phyloP scores from a whole-genome alignment of 2,329 filamentous ascomycete genomes.

The Elsinoe batatas region DNA sequence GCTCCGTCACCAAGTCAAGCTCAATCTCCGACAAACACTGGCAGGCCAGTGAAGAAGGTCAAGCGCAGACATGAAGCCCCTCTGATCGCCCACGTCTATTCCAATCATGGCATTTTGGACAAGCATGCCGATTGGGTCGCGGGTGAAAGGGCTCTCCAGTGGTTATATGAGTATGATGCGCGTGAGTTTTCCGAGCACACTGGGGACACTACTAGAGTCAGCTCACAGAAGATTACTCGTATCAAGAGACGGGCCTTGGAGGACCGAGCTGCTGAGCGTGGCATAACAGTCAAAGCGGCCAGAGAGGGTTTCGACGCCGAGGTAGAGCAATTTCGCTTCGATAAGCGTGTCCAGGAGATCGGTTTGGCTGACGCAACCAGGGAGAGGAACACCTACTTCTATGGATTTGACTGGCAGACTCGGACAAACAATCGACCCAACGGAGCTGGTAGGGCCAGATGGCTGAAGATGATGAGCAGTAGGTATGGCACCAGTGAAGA shows the following conservation, averaged over 20 bases:
- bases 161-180: not conserved
- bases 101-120: not conserved
- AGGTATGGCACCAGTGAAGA: not conserved
- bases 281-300: not conserved
- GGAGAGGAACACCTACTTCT: not conserved
- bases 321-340: not conserved
- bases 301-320: not conserved
- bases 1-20: no score
- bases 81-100: not conserved
- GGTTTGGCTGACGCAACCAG: not conserved
- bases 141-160: not conserved
- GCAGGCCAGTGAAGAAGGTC: not conserved
- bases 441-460: not conserved
- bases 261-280: not conserved
- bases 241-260: not conserved
- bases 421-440: not conserved
- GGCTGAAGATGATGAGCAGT: conserved; percentile 2
- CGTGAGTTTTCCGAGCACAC: not conserved
- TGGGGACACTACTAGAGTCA: not conserved
- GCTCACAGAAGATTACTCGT: not conserved
- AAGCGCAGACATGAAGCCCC: not conserved
- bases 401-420: no score
- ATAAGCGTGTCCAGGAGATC: not conserved
- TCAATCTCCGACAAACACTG: no score
- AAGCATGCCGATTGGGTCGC: not conserved